Evolutionary conservation across 2,329 filamentous ascomycete genomes (phyloP).

Genomic region (Colletotrichum viniferum): DNA sequence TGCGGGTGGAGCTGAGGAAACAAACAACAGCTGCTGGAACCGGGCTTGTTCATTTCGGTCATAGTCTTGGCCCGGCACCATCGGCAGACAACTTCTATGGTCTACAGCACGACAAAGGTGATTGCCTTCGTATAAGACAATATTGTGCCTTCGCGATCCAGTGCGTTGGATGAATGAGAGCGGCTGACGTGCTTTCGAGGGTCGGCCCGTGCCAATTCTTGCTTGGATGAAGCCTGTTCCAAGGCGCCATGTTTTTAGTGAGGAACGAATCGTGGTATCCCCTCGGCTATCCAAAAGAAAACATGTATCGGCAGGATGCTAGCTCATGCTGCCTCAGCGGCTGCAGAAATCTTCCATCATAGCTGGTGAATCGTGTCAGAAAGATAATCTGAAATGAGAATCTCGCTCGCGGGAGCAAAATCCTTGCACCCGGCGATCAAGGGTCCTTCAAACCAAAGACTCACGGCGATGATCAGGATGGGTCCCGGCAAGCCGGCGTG

Average conservation of each 20-base stretch:
- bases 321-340: background rate
- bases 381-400: background rate
- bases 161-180: background rate
- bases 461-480: background rate
- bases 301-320: background rate
- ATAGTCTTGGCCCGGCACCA: background rate
- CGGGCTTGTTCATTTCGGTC: background rate
- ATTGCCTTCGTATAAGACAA: background rate
- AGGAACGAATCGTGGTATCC: background rate
- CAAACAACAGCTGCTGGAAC: background rate
- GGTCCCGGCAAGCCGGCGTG: background rate
- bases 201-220: background rate
- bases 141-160: background rate
- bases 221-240: background rate
- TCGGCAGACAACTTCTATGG: background rate
- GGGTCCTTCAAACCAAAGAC: background rate
- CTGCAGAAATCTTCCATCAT: background rate
- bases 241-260: background rate
- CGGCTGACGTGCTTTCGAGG: background rate
- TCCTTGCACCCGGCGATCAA: background rate
- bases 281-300: background rate
- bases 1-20: background rate
- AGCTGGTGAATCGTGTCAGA: background rate
- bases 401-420: background rate
- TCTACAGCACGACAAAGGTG: background rate